Evolutionary conservation across 2,329 filamentous ascomycete species (phyloP).

Genomic region (Peltaster fructicola): DNA sequence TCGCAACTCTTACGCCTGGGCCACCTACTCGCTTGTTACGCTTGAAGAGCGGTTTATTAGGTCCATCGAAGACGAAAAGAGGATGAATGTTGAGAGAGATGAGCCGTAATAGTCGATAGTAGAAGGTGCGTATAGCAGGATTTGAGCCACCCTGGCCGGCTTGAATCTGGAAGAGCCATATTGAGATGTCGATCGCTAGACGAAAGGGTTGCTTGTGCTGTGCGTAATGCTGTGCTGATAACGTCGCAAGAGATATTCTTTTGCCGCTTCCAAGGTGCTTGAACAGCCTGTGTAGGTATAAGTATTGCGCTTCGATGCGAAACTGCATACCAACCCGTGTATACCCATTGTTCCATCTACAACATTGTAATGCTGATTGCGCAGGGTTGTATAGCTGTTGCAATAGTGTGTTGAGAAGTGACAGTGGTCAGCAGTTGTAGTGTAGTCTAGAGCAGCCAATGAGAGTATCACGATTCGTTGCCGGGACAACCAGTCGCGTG

Average conservation of each 20-base stretch:
- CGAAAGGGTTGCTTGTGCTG: constrained; percentile 54
- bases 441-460: no score
- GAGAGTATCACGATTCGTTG: no score
- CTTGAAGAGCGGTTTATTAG: constrained; percentile 72
- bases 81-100: constrained; percentile 64
- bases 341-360: no score
- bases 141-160: constrained; percentile 72
- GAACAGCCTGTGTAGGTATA: constrained; percentile 69
- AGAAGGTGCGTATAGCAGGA: constrained; percentile 76
- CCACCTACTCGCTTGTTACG: constrained; percentile 53
- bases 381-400: not conserved
- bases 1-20: constrained; percentile 44
- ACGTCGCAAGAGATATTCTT: constrained; percentile 63
- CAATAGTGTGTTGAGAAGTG: no score
- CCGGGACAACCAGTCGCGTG: no score
- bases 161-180: constrained; percentile 93
- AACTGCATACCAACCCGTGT: constrained; percentile 9
- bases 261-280: constrained; percentile 70
- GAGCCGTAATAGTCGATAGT: constrained; percentile 72
- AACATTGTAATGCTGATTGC: no score
- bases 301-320: not conserved
- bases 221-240: constrained; percentile 63
- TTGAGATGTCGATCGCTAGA: constrained; percentile 83
- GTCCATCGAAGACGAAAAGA: constrained; percentile 80
- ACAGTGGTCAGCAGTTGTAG: no score